Evolutionary conservation across 2,329 filamentous ascomycete genomes (phyloP).

Genomic region (Beauveria australis): DNA sequence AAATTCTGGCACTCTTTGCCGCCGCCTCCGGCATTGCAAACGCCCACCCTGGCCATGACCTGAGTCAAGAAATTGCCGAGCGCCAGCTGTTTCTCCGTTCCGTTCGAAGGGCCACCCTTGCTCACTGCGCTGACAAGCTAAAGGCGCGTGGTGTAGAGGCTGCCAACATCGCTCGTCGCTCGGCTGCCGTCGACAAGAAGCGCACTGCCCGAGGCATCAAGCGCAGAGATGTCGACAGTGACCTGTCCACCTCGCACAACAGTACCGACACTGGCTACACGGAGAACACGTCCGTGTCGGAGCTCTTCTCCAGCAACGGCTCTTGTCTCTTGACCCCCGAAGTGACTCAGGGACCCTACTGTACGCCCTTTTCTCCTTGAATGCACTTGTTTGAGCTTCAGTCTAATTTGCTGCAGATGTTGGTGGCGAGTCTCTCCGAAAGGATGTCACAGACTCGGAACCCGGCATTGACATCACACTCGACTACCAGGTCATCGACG

Average conservation of each 20-base stretch:
- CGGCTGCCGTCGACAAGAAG: conserved; percentile 31
- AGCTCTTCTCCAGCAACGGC: conserved; percentile 30
- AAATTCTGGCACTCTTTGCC: background rate
- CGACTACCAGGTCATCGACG: conserved; percentile 36
- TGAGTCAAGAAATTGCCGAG: conserved; percentile 39
- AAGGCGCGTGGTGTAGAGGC: conserved; percentile 37
- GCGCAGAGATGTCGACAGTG: conserved; percentile 24
- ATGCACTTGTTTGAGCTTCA: background rate
- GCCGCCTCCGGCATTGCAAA: background rate
- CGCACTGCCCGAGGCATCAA: conserved; percentile 28
- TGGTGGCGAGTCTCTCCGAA: conserved; percentile 23
- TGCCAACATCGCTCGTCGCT: conserved; percentile 36
- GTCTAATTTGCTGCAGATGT: conserved; percentile 18
- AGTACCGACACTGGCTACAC: conserved; percentile 26
- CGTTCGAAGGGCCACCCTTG: conserved; percentile 31
- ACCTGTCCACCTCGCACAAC: conserved; percentile 29
- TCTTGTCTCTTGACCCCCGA: conserved; percentile 42
- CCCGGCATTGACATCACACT: conserved; percentile 31
- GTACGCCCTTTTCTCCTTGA: conserved; percentile 17
- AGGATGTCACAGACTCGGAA: conserved; percentile 32
- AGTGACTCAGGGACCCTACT: conserved; percentile 40
- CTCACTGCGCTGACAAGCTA: conserved; percentile 38
- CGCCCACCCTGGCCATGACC: conserved; percentile 39
- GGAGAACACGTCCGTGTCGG: conserved; percentile 21
- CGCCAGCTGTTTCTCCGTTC: conserved; percentile 35